Base-by-base conservation (phyloP, 805 yeast genomes). In the Candida ovalis region DNA sequence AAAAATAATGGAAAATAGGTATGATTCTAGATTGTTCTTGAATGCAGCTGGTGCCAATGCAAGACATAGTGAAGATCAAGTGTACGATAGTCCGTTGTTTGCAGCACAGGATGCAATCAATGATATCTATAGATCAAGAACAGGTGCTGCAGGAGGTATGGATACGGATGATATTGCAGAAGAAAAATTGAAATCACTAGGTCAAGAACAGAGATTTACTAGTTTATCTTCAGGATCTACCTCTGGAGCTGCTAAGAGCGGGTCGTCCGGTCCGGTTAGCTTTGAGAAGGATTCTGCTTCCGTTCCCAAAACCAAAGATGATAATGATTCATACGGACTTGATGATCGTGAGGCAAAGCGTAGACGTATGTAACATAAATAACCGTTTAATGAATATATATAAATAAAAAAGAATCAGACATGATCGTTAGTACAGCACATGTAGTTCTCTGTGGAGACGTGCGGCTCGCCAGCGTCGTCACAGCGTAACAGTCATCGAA, bases 51-150 rank as follows among this genome's bases (percentile, higher is more conserved):
- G 61, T 1, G 65, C 78, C 1, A 71, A 71, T 35, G 59, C 70
- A 1, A 58, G 62, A 19, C 61, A 61, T 23, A 59, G 67, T 39
- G 77, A 72, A 24, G 82, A 75, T 44, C 81, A 76, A 55, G 66
- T 80, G 3, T 84, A 84, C 55, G 85, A 81, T 51, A 72, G 63
- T 44, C 82, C 88, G 1, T 61, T 85, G 23, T 84, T 83, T 59
- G 67, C 68, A 35, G 76, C 72, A 3, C 80, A 78, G 46, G 78
- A 75, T 46, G 80, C 76, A 4, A 64, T 80, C 7, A 71, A 72
- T 41, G 73, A 69, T 44, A 70, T 81, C 13, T 82, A 81, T 57
- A 68, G 77, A 49, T 72, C 76, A 1, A 62, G 73, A 45, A 44
- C 55, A 7, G 63, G 60, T 39, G 46, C 48, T 44, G 3, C 45